Percentiles rank a stretch among this genome's conserved stretches.
Conservation (phyloP, 208 protist species). For the Strigomonas culicis region DNA sequence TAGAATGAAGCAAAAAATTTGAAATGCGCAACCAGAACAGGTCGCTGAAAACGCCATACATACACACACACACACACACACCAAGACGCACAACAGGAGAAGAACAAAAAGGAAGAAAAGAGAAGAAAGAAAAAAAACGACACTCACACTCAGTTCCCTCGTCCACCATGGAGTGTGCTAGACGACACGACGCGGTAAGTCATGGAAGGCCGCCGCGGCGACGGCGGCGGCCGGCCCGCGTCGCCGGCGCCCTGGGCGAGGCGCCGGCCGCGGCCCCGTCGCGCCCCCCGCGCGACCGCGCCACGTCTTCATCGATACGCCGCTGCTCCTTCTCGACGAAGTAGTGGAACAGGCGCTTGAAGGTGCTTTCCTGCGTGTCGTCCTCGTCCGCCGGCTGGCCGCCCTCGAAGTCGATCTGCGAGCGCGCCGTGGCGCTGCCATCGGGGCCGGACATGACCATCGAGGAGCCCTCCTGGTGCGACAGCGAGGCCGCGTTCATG, state of each 20-base stretch:
- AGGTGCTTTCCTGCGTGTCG: slow-evolving; percentile 39
- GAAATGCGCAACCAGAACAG: no score
- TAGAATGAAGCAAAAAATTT: no score
- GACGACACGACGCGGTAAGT: slow-evolving; percentile 51
- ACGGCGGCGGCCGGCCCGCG: slow-evolving; percentile 9
- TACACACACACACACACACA: slow-evolving; percentile 4
- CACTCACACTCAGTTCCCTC: slow-evolving; percentile 4
- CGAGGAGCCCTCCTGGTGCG: neutral
- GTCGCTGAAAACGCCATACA: no score
- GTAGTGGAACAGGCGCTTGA: slow-evolving; percentile 57
- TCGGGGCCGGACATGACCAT: neutral
- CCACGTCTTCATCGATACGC: slow-evolving; percentile 53
- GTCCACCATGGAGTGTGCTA: slow-evolving; percentile 35
- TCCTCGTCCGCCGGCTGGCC: slow-evolving; percentile 18
- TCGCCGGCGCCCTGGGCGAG: neutral
- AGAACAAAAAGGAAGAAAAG: slow-evolving; percentile 8
- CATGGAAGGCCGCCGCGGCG: slow-evolving; percentile 21
- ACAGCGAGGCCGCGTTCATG: slow-evolving; percentile 20
- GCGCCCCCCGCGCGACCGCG: slow-evolving; percentile 25
- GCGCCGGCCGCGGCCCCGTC: slow-evolving; percentile 9
- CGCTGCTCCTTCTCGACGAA: slow-evolving; percentile 60
- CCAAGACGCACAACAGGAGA: neutral
- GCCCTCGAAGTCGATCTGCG: slow-evolving; percentile 34
- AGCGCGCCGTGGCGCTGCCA: neutral
- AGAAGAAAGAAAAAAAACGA: neutral